phyloP scores from a whole-genome alignment of 495 filamentous ascomycete genomes.

The Penicillium coffeae region DNA sequence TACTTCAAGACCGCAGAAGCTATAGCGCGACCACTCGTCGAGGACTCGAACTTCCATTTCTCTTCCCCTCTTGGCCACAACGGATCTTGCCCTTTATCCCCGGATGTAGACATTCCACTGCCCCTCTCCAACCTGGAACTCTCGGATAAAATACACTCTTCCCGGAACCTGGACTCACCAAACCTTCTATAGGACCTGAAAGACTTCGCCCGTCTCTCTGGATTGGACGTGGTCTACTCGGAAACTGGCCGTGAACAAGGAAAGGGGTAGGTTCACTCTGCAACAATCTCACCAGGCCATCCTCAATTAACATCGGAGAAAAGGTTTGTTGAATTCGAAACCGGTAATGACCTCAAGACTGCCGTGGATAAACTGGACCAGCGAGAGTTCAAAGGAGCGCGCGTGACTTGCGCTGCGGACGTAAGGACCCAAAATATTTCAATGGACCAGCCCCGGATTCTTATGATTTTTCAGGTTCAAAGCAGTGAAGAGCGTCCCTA shows the following conservation, averaged over 20 bases:
- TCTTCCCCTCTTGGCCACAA: background rate
- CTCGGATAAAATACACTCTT: conserved; percentile 25
- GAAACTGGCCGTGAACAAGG: conserved; percentile 92
- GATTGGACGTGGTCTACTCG: conserved; percentile 95
- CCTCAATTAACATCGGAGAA: conserved; percentile 25
- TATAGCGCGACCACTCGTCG: background rate
- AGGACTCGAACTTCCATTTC: background rate
- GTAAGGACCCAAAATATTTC: conserved; percentile 50
- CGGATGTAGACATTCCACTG: conserved; percentile 19
- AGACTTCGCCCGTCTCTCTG: conserved; percentile 97
- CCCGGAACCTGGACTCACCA: conserved; percentile 43
- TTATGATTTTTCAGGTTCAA: conserved; percentile 50
- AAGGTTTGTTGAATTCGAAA: conserved; percentile 98
- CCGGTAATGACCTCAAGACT: conserved; percentile 77
- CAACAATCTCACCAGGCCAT: conserved; percentile 4
- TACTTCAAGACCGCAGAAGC: background rate
- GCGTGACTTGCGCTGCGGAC: conserved; percentile 79
- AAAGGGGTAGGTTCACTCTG: conserved; percentile 68
- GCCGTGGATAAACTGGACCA: conserved; percentile 91
- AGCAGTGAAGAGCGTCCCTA: conserved; percentile 60
- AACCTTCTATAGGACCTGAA: conserved; percentile 78
- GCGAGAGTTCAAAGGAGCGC: conserved; percentile 82
- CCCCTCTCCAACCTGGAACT: conserved; percentile 14
- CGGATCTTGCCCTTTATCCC: conserved; percentile 2
- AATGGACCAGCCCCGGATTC: conserved; percentile 17